Conservation (phyloP, 805 yeast genomes). For the Torulaspora gathmanii region DNA sequence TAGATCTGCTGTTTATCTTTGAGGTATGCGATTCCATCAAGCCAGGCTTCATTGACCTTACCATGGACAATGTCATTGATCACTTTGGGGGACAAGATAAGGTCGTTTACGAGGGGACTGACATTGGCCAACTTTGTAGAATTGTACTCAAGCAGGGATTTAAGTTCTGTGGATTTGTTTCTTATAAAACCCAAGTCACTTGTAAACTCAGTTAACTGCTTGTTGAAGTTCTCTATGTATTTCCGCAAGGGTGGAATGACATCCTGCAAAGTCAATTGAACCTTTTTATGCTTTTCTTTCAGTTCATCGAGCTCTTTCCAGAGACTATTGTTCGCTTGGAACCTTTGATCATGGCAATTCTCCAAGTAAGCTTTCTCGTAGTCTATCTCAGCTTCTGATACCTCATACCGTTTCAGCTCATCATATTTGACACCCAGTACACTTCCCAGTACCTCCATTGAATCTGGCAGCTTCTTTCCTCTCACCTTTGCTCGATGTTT, state of each 20-base stretch:
- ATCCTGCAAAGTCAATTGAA: conserved; percentile 24
- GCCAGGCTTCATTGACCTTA: conserved; percentile 57
- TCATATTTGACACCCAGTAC: conserved; percentile 13
- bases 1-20: conserved; percentile 57
- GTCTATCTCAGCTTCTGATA: conserved; percentile 1
- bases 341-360: conserved; percentile 12
- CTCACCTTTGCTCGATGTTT: background rate
- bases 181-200: conserved; percentile 59
- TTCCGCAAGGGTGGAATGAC: conserved; percentile 46
- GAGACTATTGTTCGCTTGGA: conserved; percentile 13
- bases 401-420: background rate
- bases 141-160: conserved; percentile 45
- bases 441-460: conserved; percentile 17
- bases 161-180: conserved; percentile 46
- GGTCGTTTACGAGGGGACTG: conserved; percentile 71
- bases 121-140: conserved; percentile 47
- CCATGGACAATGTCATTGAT: conserved; percentile 55
- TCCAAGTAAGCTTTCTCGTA: conserved; percentile 7
- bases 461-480: background rate
- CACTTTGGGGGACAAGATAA: conserved; percentile 69
- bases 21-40: conserved; percentile 53
- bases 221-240: conserved; percentile 53
- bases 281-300: conserved; percentile 17
- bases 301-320: conserved; percentile 19
- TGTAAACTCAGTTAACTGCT: conserved; percentile 51